A percentile compares a stretch with the other conserved stretches of the same genome.
These are phyloP conservation scores for Syncephalastrum sp. DNA, from an alignment of 371 early-diverging fungal genomes.

Conservation along the genomic window DNA sequence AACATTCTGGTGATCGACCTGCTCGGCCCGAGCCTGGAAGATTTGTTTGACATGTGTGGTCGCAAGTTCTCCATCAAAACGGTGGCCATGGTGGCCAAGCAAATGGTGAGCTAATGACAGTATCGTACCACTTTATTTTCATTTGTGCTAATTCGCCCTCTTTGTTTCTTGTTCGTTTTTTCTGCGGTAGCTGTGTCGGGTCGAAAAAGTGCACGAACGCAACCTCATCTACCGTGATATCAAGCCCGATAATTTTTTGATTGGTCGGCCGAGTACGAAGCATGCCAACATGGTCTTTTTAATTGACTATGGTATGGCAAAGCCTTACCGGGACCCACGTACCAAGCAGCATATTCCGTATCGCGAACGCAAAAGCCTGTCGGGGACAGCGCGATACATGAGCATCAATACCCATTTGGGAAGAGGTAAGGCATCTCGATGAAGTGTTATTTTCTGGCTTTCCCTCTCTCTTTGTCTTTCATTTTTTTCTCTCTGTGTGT, in stretches of 20 bases:
- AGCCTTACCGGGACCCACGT: conserved; percentile 84
- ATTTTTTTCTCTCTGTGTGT: neutral
- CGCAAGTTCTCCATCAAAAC: conserved; percentile 93
- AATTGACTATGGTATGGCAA: conserved; percentile 96
- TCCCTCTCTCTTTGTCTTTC: neutral
- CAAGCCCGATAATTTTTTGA: conserved; percentile 99
- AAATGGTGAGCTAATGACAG: conserved; percentile 69
- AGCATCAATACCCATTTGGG: conserved; percentile 95
- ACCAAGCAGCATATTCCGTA: conserved; percentile 91
- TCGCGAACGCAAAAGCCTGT: conserved; percentile 84
- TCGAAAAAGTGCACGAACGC: conserved; percentile 94
- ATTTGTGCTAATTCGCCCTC: neutral
- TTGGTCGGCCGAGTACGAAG: conserved; percentile 72
- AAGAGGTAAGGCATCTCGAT: conserved; percentile 38
- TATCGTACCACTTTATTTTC: neutral
- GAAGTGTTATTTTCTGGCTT: neutral
- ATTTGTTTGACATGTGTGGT: conserved; percentile 94
- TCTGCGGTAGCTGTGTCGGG: conserved; percentile 66
- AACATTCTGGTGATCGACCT: conserved; percentile 97
- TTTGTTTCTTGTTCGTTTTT: neutral
- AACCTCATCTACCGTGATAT: conserved; percentile 98
- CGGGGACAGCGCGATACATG: conserved; percentile 97
- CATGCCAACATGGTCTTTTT: conserved; percentile 62
- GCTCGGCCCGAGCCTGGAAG: conserved; percentile 97
- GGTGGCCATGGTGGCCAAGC: conserved; percentile 95